Evolutionary conservation across 768 basidiomycete genomes (phyloP).

Genomic region (Kwoniella pini): DNA sequence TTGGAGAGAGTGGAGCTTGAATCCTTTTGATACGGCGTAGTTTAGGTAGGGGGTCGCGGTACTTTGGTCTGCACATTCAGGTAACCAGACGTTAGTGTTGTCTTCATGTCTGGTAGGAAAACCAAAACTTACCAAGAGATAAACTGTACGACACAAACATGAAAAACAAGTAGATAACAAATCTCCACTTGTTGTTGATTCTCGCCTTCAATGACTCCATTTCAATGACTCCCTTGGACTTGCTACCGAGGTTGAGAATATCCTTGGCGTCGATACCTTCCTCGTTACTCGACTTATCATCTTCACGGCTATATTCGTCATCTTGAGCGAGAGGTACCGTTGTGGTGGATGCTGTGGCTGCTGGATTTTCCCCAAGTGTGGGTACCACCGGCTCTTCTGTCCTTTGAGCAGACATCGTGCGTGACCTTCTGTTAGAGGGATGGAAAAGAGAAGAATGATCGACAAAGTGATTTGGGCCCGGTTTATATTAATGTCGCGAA

Average conservation of each 20-base stretch:
- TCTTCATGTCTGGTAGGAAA: not conserved
- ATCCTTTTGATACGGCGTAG: slow-evolving; percentile 42
- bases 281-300: slow-evolving; percentile 8
- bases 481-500: no score
- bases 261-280: not conserved
- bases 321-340: slow-evolving; percentile 1
- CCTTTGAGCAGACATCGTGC: not conserved
- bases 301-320: not conserved
- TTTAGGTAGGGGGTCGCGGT: slow-evolving; percentile 37
- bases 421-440: no score
- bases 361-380: not conserved
- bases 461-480: no score
- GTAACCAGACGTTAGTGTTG: not conserved
- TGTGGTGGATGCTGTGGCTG: not conserved
- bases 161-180: slow-evolving; percentile 45
- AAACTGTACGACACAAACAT: slow-evolving; percentile 47
- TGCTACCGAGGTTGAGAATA: slow-evolving; percentile 21
- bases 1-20: slow-evolving; percentile 46
- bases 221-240: slow-evolving; percentile 45
- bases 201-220: slow-evolving; percentile 45
- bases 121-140: slow-evolving; percentile 37
- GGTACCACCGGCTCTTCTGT: slow-evolving; percentile 2
- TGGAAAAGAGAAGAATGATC: no score
- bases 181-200: slow-evolving; percentile 33
- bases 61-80: slow-evolving; percentile 50